Evolutionary conservation across 306 rosid species (phyloP), one percentile per base, ranked within the genome.

Genomic region (Glycyrrhiza uralensis): DNA sequence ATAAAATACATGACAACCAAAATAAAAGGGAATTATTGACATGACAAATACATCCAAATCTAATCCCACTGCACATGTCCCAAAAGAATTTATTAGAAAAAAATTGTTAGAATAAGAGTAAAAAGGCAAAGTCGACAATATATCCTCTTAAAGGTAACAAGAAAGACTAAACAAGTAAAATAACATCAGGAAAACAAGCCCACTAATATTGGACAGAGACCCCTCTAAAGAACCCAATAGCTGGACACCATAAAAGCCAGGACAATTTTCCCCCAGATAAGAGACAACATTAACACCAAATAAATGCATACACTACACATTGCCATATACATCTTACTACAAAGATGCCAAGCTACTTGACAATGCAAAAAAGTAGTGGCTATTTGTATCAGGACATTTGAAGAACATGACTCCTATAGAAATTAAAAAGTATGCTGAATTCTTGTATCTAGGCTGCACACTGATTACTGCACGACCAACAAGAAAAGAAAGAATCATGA

Each of bases 131-230:
- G 49, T 18, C n/a, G 22, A 61, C 42, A 77, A 41, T 4, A 49
- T 47, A 77, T 28, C 32, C 59, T 50, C 77, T 77, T 50, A 50
- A 69, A 59, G 56, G 63, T 17, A 49, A 77, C 20, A 69, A 47
- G 49, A 47, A 59, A 49, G 56, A 69, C 29, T 69, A 36, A 18
- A 57, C 63, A 58, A 67, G 24, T 47, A 47, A 58, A 47, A 20
- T 23, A 76, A 36, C 32, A 46, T 47, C 9, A 6, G 51, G 47
- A 59, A 58, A 77, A 57, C 29, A 60, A 58, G 32, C 36, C 52
- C 65, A 6, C 45, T 33, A 17, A 54, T 23, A 24, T 44, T 44
- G 10, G 69, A 66, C 5, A 22, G 26, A 38, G 61, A 35, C 11
- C 75, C 50, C 67, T 29, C 32, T 10, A 46, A 22, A 45, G 10